Base-by-base conservation (phyloP, 257 asterid genomes). In the Gentiana macrophylla region DNA sequence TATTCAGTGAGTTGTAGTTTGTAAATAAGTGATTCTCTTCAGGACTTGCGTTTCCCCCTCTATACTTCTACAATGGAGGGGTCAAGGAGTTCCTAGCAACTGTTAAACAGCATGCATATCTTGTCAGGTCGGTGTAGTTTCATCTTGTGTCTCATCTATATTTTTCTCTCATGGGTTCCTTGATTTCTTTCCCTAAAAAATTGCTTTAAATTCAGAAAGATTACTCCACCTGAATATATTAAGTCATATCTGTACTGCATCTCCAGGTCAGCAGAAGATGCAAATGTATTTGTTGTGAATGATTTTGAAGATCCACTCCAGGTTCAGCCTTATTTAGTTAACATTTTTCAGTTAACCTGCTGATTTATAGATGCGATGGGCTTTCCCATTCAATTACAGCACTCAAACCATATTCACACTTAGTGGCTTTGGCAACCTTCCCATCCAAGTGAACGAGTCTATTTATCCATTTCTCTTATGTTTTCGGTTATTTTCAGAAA, bases 1-100 rank as follows among this genome's bases (percentile, higher is more conserved):
- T 38, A 41, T 53, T 24, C 7, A 50, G 1, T 51, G 56, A 44
- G 37, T 51, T 59, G 52, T 54, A 37, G 24, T 3, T 37, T 38
- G 44, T 3, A 38, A 41, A 41, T 3, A 41, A 41, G 45, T 41
- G 8, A 58, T 60, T 63, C 35, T 53, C 68, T 67, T 60, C 76
- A 91, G 98, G 98, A 61, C 81, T 91, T 59, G 96, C 98, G 65
- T 81, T 76, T 70, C 94, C 98, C 51, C 94, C 98, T 35, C 87
- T 91, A 62, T 87, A 91, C 77, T 91, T 91, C 73, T 91, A 84
- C 62, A 92, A 83, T 74, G 99, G 99, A 64, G 99, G 99, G 57
- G 95, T 92, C 12, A 67, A 82, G 55, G 99, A 92, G 72, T 88
- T 92, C 72, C 84, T 92, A 50, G 85, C 91, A 46, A 85, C 91